Percentiles rank a stretch among this genome's conserved stretches.
These are phyloP conservation scores for Coleophoma cylindrospora DNA, from an alignment of 2,329 filamentous ascomycete species.

Conservation along the genomic window DNA sequence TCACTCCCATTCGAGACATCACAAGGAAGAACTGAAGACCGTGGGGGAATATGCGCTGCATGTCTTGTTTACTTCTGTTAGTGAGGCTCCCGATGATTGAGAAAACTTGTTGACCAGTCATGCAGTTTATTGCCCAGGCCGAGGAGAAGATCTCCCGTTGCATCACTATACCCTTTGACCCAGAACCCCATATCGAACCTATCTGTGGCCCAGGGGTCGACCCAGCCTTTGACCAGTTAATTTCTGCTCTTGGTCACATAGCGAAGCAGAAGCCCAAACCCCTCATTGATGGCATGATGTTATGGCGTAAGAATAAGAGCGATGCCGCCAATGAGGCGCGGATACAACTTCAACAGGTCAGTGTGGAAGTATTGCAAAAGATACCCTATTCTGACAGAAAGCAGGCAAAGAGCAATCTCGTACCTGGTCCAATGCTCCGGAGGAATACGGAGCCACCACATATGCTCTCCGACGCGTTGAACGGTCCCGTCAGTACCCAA, in stretches of 20 bases:
- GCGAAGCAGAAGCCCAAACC: slow-evolving; percentile 91
- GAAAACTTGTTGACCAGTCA: slow-evolving; percentile 25
- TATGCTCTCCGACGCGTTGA: slow-evolving; percentile 14
- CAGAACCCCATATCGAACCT: slow-evolving; percentile 78
- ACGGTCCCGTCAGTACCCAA: slow-evolving; percentile 6
- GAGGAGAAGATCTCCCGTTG: slow-evolving; percentile 93
- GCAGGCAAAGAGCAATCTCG: slow-evolving; percentile 1
- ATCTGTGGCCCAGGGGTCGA: slow-evolving; percentile 91
- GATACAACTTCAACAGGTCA: slow-evolving; percentile 47
- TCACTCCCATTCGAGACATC: slow-evolving; percentile 56
- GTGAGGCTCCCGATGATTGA: slow-evolving; percentile 23
- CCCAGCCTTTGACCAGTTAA: slow-evolving; percentile 86
- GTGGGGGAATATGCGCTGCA: slow-evolving; percentile 98
- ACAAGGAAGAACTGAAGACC: slow-evolving; percentile 76
- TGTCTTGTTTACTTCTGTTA: slow-evolving; percentile 86
- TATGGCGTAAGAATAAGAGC: slow-evolving; percentile 95
- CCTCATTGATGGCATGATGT: slow-evolving; percentile 94
- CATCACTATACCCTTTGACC: slow-evolving; percentile 72
- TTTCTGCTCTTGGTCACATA: slow-evolving; percentile 89
- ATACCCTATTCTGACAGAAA: too few relatives aligned
- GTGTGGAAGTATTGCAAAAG: neutral
- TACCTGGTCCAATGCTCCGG: slow-evolving; percentile 42
- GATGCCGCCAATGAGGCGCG: slow-evolving; percentile 74
- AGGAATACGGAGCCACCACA: slow-evolving; percentile 67
- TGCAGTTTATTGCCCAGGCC: slow-evolving; percentile 86